Percentiles rank a stretch among this genome's conserved stretches.
Conservation (phyloP, 192 early-diverging fungal species). For the Coemansia aciculifera region DNA sequence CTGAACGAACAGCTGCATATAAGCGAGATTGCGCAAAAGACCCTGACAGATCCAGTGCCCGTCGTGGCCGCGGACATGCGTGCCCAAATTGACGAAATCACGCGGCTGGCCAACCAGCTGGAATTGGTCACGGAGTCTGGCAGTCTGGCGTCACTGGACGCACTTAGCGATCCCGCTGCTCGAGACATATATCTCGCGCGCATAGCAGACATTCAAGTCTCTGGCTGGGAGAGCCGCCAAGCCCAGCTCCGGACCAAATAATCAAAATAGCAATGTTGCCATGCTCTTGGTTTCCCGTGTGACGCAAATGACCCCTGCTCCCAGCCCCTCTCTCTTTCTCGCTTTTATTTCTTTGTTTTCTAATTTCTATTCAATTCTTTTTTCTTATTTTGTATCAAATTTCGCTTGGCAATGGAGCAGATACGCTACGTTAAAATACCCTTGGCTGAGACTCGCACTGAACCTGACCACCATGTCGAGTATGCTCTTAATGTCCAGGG, state of each 20-base stretch:
- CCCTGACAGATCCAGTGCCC: constrained; percentile 17
- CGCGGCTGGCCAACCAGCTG: constrained; percentile 36
- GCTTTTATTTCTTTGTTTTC: not conserved
- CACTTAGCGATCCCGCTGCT: constrained; percentile 43
- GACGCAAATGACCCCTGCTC: not conserved
- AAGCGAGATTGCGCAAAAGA: constrained; percentile 21
- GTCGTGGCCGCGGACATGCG: constrained; percentile 17
- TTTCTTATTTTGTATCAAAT: not conserved
- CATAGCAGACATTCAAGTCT: constrained; percentile 42
- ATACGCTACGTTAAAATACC: constrained; percentile 56
- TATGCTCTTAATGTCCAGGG: constrained; percentile 77
- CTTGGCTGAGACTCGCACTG: constrained; percentile 35
- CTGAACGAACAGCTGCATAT: constrained; percentile 46
- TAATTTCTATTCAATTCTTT: constrained; percentile 5
- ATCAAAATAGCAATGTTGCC: not conserved
- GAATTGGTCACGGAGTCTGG: constrained; percentile 15
- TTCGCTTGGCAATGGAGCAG: constrained; percentile 41
- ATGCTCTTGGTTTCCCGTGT: not conserved
- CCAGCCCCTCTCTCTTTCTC: not conserved
- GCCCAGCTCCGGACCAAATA: constrained; percentile 28
- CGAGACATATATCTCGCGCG: constrained; percentile 47
- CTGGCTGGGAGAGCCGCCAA: constrained; percentile 29
- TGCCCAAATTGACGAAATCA: constrained; percentile 23
- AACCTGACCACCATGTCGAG: constrained; percentile 61
- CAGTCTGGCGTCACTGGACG: constrained; percentile 20